Evolutionary conservation across 1,284 basidiomycete genomes (phyloP).

Genomic region (Melampsora larici-populina): DNA sequence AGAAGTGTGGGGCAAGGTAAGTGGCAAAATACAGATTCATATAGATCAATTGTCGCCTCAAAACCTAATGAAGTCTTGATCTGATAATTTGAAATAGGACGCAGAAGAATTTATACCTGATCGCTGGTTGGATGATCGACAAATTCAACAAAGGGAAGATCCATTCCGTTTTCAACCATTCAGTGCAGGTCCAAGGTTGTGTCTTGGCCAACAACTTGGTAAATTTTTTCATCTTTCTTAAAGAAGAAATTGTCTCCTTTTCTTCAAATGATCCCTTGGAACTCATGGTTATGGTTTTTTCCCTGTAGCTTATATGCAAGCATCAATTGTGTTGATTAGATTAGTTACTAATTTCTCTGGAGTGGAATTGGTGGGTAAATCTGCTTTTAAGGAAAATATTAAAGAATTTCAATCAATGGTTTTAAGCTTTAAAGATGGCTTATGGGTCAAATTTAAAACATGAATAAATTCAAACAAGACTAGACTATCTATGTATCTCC

Average conservation of each 20-base stretch:
- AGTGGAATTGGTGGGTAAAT: conserved; percentile 58
- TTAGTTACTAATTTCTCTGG: conserved; percentile 64
- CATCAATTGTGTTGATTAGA: conserved; percentile 66
- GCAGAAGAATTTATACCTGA: conserved; percentile 69
- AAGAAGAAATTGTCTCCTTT: not conserved
- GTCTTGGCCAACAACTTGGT: too few species aligned
- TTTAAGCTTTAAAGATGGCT: conserved; percentile 25
- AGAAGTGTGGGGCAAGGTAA: conserved; percentile 54
- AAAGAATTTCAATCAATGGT: conserved; percentile 11
- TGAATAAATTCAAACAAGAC: too few species aligned
- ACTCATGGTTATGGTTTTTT: not conserved
- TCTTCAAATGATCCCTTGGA: not conserved
- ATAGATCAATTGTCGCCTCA: too few species aligned
- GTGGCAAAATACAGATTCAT: conserved; percentile 48
- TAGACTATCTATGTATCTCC: too few species aligned
- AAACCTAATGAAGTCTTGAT: not conserved
- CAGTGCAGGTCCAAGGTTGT: conserved; percentile 51
- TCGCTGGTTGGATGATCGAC: conserved; percentile 52
- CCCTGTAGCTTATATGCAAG: conserved; percentile 62
- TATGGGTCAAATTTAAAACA: conserved; percentile 28
- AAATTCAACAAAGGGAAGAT: conserved; percentile 27
- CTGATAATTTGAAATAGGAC: conserved; percentile 59
- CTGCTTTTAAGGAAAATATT: not conserved
- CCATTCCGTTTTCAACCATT: conserved; percentile 46
- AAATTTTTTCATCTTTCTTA: conserved; percentile 61